Evolutionary conservation across 1,284 basidiomycete genomes (phyloP).

Genomic region (Pseudozyma thailandica): DNA sequence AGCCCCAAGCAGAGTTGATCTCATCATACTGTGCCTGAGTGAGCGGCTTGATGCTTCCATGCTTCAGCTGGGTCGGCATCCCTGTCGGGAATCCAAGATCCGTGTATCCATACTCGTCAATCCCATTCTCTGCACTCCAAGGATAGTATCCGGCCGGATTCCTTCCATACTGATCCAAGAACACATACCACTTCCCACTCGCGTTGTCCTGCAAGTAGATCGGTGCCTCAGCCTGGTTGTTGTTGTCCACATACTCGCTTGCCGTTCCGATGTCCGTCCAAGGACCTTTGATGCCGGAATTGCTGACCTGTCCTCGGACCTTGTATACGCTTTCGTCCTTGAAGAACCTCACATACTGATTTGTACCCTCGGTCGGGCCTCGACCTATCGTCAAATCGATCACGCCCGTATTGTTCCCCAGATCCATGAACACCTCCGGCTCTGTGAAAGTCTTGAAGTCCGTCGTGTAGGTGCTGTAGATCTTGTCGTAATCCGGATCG

Average conservation of each 20-base stretch:
- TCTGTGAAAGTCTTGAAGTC: constrained; percentile 25
- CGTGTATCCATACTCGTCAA: constrained; percentile 24
- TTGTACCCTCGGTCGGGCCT: constrained; percentile 7
- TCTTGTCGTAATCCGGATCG: constrained; percentile 28
- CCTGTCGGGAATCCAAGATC: constrained; percentile 34
- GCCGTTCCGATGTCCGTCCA: constrained; percentile 21
- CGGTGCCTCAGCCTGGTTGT: constrained; percentile 24
- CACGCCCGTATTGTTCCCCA: constrained; percentile 16
- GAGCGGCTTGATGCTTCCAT: constrained; percentile 39
- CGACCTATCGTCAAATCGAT: constrained; percentile 27
- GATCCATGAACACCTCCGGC: constrained; percentile 26
- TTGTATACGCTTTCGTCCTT: constrained; percentile 31
- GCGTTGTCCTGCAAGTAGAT: constrained; percentile 27
- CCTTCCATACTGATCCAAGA: constrained; percentile 32
- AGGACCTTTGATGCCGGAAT: constrained; percentile 17
- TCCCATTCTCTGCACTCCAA: constrained; percentile 23
- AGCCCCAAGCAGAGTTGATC: constrained; percentile 19
- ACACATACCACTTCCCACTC: constrained; percentile 20
- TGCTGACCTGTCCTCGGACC: constrained; percentile 29
- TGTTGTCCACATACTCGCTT: constrained; percentile 22
- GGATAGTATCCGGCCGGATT: constrained; percentile 31
- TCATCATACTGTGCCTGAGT: constrained; percentile 46
- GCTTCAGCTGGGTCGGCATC: constrained; percentile 35
- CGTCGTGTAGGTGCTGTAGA: constrained; percentile 28
- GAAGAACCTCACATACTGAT: constrained; percentile 34